A percentile compares a stretch with the other conserved stretches of the same genome.
Evolutionary conservation across 352 stramenopile genomes (phyloP).

Genomic region (Plasmopara halstedii): DNA sequence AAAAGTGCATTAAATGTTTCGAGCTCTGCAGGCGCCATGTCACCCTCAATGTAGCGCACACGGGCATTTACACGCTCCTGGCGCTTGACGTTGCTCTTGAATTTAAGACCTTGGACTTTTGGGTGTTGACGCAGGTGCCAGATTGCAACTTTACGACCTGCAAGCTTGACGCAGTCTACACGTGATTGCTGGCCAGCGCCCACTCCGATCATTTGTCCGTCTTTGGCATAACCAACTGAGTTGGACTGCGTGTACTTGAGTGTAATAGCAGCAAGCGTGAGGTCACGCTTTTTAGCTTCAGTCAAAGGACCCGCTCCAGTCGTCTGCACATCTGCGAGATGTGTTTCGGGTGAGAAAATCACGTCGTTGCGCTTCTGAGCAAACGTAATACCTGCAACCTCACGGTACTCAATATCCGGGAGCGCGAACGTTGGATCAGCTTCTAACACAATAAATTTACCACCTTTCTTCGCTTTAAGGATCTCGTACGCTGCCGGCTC

Average conservation of each 20-base stretch:
- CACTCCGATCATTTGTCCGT: constrained; percentile 99
- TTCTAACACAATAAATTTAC: constrained; percentile 98
- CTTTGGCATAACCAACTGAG: constrained; percentile 97
- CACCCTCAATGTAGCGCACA: constrained; percentile 99
- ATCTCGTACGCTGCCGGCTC: constrained; percentile 96
- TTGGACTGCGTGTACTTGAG: constrained; percentile 99
- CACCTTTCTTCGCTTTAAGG: constrained; percentile 97
- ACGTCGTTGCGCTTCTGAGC: constrained; percentile 98
- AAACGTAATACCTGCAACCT: constrained; percentile 98
- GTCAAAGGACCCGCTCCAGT: constrained; percentile 77
- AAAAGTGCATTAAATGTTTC: constrained; percentile 95
- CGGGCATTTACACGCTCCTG: constrained; percentile 99
- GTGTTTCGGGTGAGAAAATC: constrained; percentile 85
- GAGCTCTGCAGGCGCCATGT: constrained; percentile 95
- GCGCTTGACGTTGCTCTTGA: constrained; percentile 97
- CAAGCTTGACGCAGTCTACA: constrained; percentile 99
- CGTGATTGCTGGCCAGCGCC: constrained; percentile 98
- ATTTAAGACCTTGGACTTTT: constrained; percentile 91
- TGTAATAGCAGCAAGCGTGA: constrained; percentile 98
- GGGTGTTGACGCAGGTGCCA: constrained; percentile 99
- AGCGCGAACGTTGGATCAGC: constrained; percentile 90
- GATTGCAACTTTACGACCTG: constrained; percentile 95
- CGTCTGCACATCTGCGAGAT: constrained; percentile 92
- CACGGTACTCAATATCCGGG: constrained; percentile 94
- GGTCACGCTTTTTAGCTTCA: constrained; percentile 92